These are phyloP conservation scores for Populus hybrid DNA, from an alignment of 441 rosid species.

Conservation along the genomic window DNA sequence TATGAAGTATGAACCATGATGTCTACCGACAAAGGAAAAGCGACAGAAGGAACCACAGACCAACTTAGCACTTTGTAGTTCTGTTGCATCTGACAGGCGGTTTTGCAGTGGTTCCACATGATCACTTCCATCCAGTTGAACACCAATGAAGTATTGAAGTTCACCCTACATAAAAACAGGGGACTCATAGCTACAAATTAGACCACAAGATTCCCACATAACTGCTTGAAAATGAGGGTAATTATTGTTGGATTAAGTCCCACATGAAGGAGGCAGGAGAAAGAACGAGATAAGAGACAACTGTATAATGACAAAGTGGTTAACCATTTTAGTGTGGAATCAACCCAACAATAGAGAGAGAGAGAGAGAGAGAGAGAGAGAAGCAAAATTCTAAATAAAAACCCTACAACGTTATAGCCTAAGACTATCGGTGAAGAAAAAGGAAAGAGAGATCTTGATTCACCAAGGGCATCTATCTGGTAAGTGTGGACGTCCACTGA, in stretches of 20 bases:
- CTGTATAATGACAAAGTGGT: background rate
- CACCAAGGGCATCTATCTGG: background rate
- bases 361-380: too few species aligned
- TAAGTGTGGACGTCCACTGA: background rate
- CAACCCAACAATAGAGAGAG: too few species aligned
- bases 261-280: background rate
- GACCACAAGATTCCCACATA: conserved; percentile 1
- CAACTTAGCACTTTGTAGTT: conserved; percentile 66
- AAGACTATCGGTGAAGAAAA: background rate
- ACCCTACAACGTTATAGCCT: too few species aligned
- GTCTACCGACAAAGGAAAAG: background rate
- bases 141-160: conserved; percentile 98
- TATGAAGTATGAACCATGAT: background rate
- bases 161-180: conserved; percentile 57
- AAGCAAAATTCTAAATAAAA: too few species aligned
- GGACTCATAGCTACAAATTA: conserved; percentile 3
- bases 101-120: conserved; percentile 79
- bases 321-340: too few species aligned
- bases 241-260: background rate
- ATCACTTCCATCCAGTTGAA: conserved; percentile 96
- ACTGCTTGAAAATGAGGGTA: background rate
- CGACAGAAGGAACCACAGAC: conserved; percentile 34
- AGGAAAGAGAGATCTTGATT: background rate
- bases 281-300: background rate
- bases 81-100: conserved; percentile 81